Percentiles rank a stretch among this genome's conserved stretches.
phyloP scores from a whole-genome alignment of 176 grass and related monocot species.

The Ananas comosus region DNA sequence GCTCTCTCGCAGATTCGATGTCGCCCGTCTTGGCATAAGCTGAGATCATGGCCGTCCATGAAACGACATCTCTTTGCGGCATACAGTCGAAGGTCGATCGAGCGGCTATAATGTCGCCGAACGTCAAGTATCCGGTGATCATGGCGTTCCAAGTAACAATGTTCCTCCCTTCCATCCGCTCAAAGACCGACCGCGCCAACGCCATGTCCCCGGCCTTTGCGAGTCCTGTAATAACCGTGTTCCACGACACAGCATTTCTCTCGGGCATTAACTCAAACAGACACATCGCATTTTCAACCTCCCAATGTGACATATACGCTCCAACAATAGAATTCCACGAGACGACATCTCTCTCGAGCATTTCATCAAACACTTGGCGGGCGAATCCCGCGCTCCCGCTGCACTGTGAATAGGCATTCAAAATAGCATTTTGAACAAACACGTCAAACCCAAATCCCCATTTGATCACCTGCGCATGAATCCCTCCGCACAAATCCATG shows the following conservation, averaged over 20 bases:
- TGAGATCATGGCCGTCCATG: slow-evolving; percentile 27
- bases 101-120: slow-evolving; percentile 7
- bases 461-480: slow-evolving; percentile 25
- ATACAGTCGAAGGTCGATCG: slow-evolving; percentile 21
- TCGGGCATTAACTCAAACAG: slow-evolving; percentile 40
- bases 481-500: slow-evolving; percentile 16
- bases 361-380: slow-evolving; percentile 37
- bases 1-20: slow-evolving; percentile 21
- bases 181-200: slow-evolving; percentile 18
- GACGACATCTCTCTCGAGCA: slow-evolving; percentile 36
- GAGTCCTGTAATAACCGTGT: slow-evolving; percentile 26
- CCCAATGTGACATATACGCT: slow-evolving; percentile 25
- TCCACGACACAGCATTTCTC: slow-evolving; percentile 47
- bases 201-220: slow-evolving; percentile 23
- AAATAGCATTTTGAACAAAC: slow-evolving; percentile 39
- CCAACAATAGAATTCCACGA: slow-evolving; percentile 49
- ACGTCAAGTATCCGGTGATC: slow-evolving; percentile 32
- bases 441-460: slow-evolving; percentile 16
- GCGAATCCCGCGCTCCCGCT: slow-evolving; percentile 1
- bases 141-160: slow-evolving; percentile 41
- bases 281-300: slow-evolving; percentile 13
- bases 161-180: slow-evolving; percentile 29
- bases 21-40: slow-evolving; percentile 36
- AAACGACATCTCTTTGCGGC: slow-evolving; percentile 34
- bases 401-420: slow-evolving; percentile 30